Conservation (phyloP, 202 grass and related monocot genomes). For the Bolboschoenoplectus hybrid region DNA sequence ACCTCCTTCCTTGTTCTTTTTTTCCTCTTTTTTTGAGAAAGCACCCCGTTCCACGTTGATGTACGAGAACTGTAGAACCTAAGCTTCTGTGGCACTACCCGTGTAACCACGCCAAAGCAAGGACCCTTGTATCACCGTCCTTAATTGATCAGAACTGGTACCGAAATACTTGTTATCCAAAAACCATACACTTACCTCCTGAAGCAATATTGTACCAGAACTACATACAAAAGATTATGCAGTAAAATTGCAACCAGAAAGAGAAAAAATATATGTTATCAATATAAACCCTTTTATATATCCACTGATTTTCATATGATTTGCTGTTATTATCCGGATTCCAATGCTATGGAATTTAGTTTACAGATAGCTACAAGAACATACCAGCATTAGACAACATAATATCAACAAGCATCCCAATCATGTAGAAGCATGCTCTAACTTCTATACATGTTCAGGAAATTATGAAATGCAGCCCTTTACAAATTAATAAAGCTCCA, state of each 20-base stretch:
- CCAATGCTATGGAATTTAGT: conserved; percentile 2
- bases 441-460: conserved; percentile 25
- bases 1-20: too few species aligned
- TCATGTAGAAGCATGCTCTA: not conserved
- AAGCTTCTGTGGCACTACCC: too few species aligned
- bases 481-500: conserved; percentile 23
- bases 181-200: not conserved
- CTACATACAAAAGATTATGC: conserved; percentile 3
- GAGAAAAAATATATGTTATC: not conserved
- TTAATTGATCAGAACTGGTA: not conserved
- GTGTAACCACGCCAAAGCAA: not conserved
- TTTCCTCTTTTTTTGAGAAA: too few species aligned
- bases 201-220: not conserved
- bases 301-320: not conserved
- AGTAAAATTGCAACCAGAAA: not conserved
- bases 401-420: not conserved
- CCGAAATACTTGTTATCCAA: not conserved
- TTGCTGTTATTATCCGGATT: not conserved
- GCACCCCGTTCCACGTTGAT: not conserved
- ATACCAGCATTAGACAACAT: not conserved
- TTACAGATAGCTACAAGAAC: conserved; percentile 10
- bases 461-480: conserved; percentile 10
- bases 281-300: not conserved
- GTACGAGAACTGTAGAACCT: too few species aligned
- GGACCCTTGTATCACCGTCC: not conserved